A percentile compares a stretch with the other conserved stretches of the same genome.
phyloP scores from a whole-genome alignment of 352 stramenopile species.

The Phytophthora parvispora region DNA sequence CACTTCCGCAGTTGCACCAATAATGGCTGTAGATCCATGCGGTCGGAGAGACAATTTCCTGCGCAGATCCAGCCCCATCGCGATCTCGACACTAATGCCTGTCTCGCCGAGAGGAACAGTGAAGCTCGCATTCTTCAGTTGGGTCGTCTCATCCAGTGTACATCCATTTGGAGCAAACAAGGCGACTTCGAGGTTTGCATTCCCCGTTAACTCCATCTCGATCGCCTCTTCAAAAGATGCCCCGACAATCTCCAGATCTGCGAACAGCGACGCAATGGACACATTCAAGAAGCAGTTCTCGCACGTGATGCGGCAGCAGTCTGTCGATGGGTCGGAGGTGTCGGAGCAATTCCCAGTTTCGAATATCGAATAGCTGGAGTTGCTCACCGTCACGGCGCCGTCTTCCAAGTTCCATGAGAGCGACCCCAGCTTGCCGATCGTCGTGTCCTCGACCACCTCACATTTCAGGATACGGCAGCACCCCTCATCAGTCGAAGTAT shows the following conservation, averaged over 20 bases:
- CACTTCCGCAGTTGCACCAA: conserved; percentile 16
- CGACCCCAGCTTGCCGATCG: neutral
- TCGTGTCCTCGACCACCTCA: conserved; percentile 1
- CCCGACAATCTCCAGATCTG: conserved; percentile 19
- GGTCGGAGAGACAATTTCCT: conserved; percentile 31
- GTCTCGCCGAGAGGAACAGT: conserved; percentile 24
- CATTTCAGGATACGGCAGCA: conserved; percentile 29
- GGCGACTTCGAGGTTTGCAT: conserved; percentile 29
- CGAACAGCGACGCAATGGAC: conserved; percentile 30
- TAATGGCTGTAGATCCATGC: conserved; percentile 21
- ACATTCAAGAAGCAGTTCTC: conserved; percentile 40
- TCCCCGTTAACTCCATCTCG: conserved; percentile 25
- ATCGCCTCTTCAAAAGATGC: conserved; percentile 22
- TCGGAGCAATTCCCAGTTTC: conserved; percentile 31
- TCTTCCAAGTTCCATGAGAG: conserved; percentile 34
- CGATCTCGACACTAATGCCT: conserved; percentile 26
- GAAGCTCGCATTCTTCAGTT: conserved; percentile 32
- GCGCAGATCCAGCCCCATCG: conserved; percentile 26
- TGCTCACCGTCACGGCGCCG: conserved; percentile 19
- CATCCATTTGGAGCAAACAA: conserved; percentile 34
- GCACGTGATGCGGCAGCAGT: conserved; percentile 34
- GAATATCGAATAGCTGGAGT: conserved; percentile 28
- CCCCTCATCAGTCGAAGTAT: conserved; percentile 24
- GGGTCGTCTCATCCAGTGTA: conserved; percentile 26
- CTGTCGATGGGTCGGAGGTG: conserved; percentile 10